Evolutionary conservation across 768 basidiomycete species (phyloP).

Genomic region (Trametes cubensis): DNA sequence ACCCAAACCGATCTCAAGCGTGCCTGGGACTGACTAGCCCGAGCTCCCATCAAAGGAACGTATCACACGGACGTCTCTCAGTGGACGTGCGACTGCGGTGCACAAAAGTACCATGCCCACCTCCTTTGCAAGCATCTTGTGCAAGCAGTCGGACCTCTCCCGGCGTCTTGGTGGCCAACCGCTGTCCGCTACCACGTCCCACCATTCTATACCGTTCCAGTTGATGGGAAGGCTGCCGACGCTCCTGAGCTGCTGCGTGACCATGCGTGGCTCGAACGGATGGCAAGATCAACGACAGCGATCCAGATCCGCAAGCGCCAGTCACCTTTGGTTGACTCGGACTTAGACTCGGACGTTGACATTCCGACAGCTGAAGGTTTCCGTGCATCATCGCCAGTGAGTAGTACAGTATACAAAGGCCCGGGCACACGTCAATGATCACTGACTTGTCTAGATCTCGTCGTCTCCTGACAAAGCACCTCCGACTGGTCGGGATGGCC

Average conservation of each 20-base stretch:
- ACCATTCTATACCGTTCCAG: constrained; percentile 21
- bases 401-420: not conserved
- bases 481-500: constrained; percentile 11
- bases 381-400: not conserved
- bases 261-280: constrained; percentile 4
- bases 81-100: constrained; percentile 38
- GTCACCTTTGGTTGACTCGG: no score
- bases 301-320: no score
- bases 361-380: not conserved
- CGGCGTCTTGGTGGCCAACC: not conserved
- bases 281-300: no score
- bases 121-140: constrained; percentile 41
- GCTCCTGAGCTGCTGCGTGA: constrained; percentile 4
- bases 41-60: not conserved
- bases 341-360: not conserved
- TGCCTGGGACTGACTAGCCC: not conserved
- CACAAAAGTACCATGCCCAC: constrained; percentile 32
- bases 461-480: constrained; percentile 17
- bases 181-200: constrained; percentile 10
- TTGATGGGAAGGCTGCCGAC: not conserved
- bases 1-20: not conserved
- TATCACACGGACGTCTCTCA: constrained; percentile 27
- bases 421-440: not conserved
- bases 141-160: constrained; percentile 24
- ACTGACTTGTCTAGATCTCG: not conserved